Evolutionary conservation across 2,329 filamentous ascomycete genomes (phyloP).

Genomic region (Aspergillus nomiae): DNA sequence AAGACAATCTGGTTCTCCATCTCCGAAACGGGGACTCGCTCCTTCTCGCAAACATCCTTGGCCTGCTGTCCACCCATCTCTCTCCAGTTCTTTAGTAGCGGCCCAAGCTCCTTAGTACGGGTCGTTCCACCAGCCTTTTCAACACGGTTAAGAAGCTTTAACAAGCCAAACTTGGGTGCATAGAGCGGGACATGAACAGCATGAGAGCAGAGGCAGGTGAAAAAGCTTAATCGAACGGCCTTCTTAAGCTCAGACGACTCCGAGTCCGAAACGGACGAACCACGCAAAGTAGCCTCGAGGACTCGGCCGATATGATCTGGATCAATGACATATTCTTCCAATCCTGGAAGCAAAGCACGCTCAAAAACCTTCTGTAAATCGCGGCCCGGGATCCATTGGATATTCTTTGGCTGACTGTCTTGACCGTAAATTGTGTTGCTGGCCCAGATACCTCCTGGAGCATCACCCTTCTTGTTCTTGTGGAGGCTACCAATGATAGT

Average conservation of each 20-base stretch:
- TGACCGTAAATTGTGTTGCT: slow-evolving; percentile 66
- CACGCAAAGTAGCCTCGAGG: slow-evolving; percentile 63
- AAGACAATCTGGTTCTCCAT: slow-evolving; percentile 57
- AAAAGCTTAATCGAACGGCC: slow-evolving; percentile 63
- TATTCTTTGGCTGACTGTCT: slow-evolving; percentile 45
- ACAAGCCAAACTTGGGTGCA: slow-evolving; percentile 68
- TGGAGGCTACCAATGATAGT: slow-evolving; percentile 58
- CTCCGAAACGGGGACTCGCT: slow-evolving; percentile 51
- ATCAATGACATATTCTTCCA: slow-evolving; percentile 88
- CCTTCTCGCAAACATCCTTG: slow-evolving; percentile 50
- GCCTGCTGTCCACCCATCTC: slow-evolving; percentile 56
- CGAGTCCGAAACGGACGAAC: slow-evolving; percentile 36
- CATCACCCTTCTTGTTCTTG: slow-evolving; percentile 44
- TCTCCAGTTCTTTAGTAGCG: slow-evolving; percentile 71
- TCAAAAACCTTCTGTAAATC: slow-evolving; percentile 64
- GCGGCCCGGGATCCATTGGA: slow-evolving; percentile 62
- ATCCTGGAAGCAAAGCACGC: slow-evolving; percentile 67
- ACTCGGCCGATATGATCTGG: slow-evolving; percentile 67
- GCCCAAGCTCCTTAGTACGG: slow-evolving; percentile 75
- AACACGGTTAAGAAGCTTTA: slow-evolving; percentile 73
- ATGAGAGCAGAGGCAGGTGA: slow-evolving; percentile 75
- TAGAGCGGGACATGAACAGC: slow-evolving; percentile 68
- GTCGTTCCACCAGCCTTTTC: slow-evolving; percentile 71
- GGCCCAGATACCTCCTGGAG: slow-evolving; percentile 57
- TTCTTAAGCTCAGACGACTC: slow-evolving; percentile 62